phyloP scores from a whole-genome alignment of 2,329 filamentous ascomycete genomes.

The Leptographium radiaticola region DNA sequence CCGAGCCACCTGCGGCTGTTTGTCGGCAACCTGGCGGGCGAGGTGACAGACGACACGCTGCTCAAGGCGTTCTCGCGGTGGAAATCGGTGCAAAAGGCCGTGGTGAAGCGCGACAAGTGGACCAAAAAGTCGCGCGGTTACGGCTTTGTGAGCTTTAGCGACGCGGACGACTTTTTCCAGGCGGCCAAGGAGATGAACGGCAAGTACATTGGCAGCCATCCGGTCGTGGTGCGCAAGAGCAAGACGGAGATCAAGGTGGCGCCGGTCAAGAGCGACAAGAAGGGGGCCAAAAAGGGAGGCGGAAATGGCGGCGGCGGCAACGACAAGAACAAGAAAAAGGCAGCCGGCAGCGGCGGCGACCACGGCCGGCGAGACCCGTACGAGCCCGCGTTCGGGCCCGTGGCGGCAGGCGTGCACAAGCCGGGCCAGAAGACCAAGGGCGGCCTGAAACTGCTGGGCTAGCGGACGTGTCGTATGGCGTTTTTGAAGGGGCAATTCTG shows the following conservation, averaged over 20 bases:
- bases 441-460: slow-evolving; percentile 48
- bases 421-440: slow-evolving; percentile 52
- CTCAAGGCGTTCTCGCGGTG: slow-evolving; percentile 89
- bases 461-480: slow-evolving; percentile 10
- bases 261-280: slow-evolving; percentile 34
- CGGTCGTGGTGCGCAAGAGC: slow-evolving; percentile 73
- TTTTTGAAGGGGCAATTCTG: too few species aligned
- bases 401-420: slow-evolving; percentile 43
- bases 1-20: slow-evolving; percentile 89
- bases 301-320: slow-evolving; percentile 18
- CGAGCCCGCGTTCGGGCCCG: slow-evolving; percentile 38
- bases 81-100: slow-evolving; percentile 77
- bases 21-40: slow-evolving; percentile 90
- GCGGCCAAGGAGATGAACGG: slow-evolving; percentile 97
- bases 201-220: slow-evolving; percentile 97
- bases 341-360: slow-evolving; percentile 19
- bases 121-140: slow-evolving; percentile 94
- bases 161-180: slow-evolving; percentile 92
- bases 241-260: slow-evolving; percentile 82
- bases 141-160: slow-evolving; percentile 90
- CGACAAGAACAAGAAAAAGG: slow-evolving; percentile 19
- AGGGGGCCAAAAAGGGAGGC: slow-evolving; percentile 17
- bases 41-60: slow-evolving; percentile 92
- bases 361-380: slow-evolving; percentile 21
- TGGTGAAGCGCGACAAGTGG: slow-evolving; percentile 88